Percentiles rank a stretch among this genome's conserved stretches.
Evolutionary conservation across 2,329 filamentous ascomycete species (phyloP).

Genomic region (Basipetospora sp.): DNA sequence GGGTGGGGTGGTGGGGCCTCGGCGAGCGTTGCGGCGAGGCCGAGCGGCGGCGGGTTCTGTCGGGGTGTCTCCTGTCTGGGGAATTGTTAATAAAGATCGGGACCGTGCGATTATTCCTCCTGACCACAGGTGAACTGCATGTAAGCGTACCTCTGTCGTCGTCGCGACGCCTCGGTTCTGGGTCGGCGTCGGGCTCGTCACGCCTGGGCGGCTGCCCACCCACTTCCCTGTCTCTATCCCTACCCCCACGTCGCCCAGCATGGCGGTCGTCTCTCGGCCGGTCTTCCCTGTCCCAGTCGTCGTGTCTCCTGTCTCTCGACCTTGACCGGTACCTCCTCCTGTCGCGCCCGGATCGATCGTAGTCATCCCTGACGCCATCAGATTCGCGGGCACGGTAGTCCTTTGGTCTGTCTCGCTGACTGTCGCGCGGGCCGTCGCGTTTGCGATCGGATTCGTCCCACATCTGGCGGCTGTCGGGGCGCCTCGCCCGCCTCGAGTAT

Average conservation of each 20-base stretch:
- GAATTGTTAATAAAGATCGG: no score
- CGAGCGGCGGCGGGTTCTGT: slow-evolving; percentile 20
- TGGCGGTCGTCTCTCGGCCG: slow-evolving; percentile 12
- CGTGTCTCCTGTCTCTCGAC: slow-evolving; percentile 23
- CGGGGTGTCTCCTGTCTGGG: slow-evolving; percentile 1
- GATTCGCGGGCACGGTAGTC: slow-evolving; percentile 11
- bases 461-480: slow-evolving; percentile 42
- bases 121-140: no score
- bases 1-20: slow-evolving; percentile 8
- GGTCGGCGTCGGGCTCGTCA: not conserved
- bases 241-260: slow-evolving; percentile 9
- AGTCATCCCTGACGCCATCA: slow-evolving; percentile 17
- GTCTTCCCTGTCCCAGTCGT: slow-evolving; percentile 20
- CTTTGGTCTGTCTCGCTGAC: slow-evolving; percentile 11
- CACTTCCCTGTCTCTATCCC: slow-evolving; percentile 18
- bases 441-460: slow-evolving; percentile 41
- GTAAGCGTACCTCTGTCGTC: slow-evolving; percentile 9
- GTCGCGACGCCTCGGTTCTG: slow-evolving; percentile 7
- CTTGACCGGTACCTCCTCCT: slow-evolving; percentile 20
- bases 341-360: slow-evolving; percentile 11
- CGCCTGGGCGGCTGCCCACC: slow-evolving; percentile 12
- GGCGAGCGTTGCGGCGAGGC: slow-evolving; percentile 18
- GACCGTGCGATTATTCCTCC: no score
- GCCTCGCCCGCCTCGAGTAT: slow-evolving; percentile 12
- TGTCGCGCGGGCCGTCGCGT: slow-evolving; percentile 12